Base-by-base conservation (phyloP, 208 protist genomes). In the Trypanosoma cruzi region DNA sequence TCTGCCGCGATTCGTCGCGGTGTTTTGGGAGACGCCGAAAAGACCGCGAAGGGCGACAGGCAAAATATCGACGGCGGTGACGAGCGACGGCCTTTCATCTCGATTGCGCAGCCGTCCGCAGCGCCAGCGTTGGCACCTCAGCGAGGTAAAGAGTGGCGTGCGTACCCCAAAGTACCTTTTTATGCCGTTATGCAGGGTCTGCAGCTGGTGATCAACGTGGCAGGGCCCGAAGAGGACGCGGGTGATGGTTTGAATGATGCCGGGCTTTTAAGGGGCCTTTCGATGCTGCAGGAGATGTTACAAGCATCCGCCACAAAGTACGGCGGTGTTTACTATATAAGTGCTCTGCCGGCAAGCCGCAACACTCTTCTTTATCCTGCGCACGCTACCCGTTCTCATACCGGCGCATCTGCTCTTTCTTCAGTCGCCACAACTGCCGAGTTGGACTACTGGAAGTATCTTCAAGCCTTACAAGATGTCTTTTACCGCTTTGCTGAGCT, bases 101-200 rank as follows among this genome's bases (percentile, higher is more conserved):
- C 34, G 31, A 34, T 65, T 40, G 61, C 26, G 24, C 29, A 37
- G 13, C 49, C 40, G 14, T 11, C 46, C 2, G 22, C 29, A n/a
- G 26, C 53, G 5, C 7, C 22, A 34, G n/a, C 11, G 28, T 26
- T 26, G 5, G 13, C 53, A 36, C 20, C 20, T 34, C 29, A 53
- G 37, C 22, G 26, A 28, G 24, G 1, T 1, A 64, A 18, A 10
- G 44, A 20, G 49, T 65, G 48, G 31, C 69, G 59, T 13, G 14
- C 37, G 11, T 88, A 81, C 40, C 86, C 86, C 7, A 59, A 57
- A 4, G 50, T 85, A 0, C 79, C 86, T 1, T 92, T 85, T 58
- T 92, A 92, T 59, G 82, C 79, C 13, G 50, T 82, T 18, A 64
- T 86, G 36, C 64, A 70, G 4, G 49, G 48, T n/a, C 57, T 84